Evolutionary conservation across 2,329 filamentous ascomycete genomes (phyloP), one percentile per base, ranked within the genome.

Genomic region (Colletotrichum salicis): DNA sequence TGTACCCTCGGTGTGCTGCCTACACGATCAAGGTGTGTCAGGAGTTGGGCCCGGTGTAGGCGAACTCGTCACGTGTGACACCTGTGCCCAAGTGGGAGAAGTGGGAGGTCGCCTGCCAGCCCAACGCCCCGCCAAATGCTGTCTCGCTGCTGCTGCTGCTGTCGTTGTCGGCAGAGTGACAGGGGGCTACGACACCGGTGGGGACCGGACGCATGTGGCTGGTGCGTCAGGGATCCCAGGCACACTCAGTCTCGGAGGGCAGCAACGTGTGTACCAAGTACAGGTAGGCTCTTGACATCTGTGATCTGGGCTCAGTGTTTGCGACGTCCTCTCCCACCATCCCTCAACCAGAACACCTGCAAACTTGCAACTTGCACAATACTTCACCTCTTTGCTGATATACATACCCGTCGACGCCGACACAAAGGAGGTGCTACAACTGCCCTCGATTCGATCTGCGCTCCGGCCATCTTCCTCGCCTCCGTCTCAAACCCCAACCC

Each of bases 221-320:
- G 70, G 70, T 71, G 69, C 65, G 29, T 68, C 64, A 71, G 69
- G 69, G 64, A 68, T 71, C 64, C 58, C 27, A 27, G 41, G 64
- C 64, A 56, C 51, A 55, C 65, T 41, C 37, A 41, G 37, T 41
- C 37, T 41, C 6, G 37, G 15, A 33, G 52, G 59, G 59, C 69
- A 64, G 65, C 59, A 64, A 54, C 41, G 57, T 67, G 51, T 61
- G 56, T 31, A 61, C 41, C 37, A 41, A 41, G 19, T n/a, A 22
- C 15, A 7, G 55, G 62, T 71, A 63, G 61, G 61, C 67, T 71
- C 65, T 59, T 52, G 64, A 62, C 60, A 52, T 48, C 31, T 64
- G 59, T 41, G 45, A 55, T 67, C 65, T 64, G 59, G 29, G 41
- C 41, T 19, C 41, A 19, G 37, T 64, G 55, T 65, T 69, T 64